Base-by-base conservation (phyloP, 495 filamentous ascomycete species). In the Xylaria longipes region DNA sequence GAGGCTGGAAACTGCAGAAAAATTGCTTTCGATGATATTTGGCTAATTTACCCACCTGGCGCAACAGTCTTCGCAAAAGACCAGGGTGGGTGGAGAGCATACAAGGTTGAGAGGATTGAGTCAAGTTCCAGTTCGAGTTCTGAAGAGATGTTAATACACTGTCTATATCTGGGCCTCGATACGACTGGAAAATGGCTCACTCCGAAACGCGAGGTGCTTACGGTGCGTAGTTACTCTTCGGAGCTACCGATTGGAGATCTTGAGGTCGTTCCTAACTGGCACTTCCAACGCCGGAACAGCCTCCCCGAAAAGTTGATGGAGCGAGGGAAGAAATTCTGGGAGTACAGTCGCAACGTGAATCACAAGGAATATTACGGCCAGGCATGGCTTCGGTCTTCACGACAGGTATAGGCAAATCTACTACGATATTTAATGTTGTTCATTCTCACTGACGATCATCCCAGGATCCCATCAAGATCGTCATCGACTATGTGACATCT, bases 81-180 rank as follows among this genome's bases (percentile, higher is more conserved):
- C 56, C 17, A 35, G 3, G 56, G 56, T 35, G 31, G 56, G n/a
- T 35, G 56, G 56, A 33, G 56, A 60, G 56, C 56, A 37, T 60
- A 37, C 17, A 60, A 60, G 31, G 56, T 60, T 35, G 31, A 60
- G 33, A 60, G 56, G 3, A 8, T 37, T 9, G 29, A 60, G 31
- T 60, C 56, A 60, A 37, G 6, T 60, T 22, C 56, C 29, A 35
- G 15, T 60, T 37, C 7, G 20, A 22, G 56, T 11, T 8, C 2
- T 35, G 31, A 60, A 9, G 31, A n/a, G 31, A 37, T 60, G 33
- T 5, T 17, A 56, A 56, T 56, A 14, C 27, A 56, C 15, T 56
- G 52, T 31, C 52, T 56, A 31, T 56, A 29, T 31, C 52, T 56
- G 15, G 52, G 33, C 27, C 52, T 56, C 15, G 27, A 56, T 31